These are phyloP conservation scores for Kurtzmaniella quercitrusa DNA, from an alignment of 1,139 yeast species.

Conservation along the genomic window DNA sequence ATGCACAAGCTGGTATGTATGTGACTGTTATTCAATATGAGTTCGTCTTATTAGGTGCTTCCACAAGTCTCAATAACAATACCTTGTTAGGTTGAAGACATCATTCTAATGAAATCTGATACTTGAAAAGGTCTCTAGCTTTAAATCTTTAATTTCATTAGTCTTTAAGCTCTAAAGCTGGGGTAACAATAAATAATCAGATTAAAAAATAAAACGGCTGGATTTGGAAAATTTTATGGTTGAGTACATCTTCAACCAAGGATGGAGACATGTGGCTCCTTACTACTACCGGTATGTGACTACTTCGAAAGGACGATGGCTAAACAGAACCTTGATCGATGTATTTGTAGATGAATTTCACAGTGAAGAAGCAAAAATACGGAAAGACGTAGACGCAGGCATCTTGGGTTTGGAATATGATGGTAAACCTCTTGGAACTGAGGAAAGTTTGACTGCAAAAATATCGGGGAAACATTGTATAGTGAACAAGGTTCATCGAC, in stretches of 20 bases:
- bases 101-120: no score
- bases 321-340: slow-evolving; percentile 37
- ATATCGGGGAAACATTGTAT: slow-evolving; percentile 49
- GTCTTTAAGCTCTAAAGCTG: no score
- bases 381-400: slow-evolving; percentile 21
- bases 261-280: slow-evolving; percentile 44
- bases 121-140: no score
- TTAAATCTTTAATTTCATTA: no score
- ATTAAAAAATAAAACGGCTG: no score
- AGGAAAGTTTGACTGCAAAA: slow-evolving; percentile 2
- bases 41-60: no score
- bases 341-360: slow-evolving; percentile 44
- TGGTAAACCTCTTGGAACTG: not conserved
- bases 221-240: slow-evolving; percentile 1
- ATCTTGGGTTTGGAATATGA: slow-evolving; percentile 16
- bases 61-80: no score
- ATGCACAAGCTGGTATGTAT: no score
- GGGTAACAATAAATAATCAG: no score
- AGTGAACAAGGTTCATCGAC: slow-evolving; percentile 47
- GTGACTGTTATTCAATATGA: no score
- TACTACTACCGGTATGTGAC: slow-evolving; percentile 38
- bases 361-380: slow-evolving; percentile 21
- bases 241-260: slow-evolving; percentile 27
- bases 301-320: slow-evolving; percentile 48
- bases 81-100: no score